These are phyloP conservation scores for Sclerospora graminicola DNA, from an alignment of 352 stramenopile species.

Conservation along the genomic window DNA sequence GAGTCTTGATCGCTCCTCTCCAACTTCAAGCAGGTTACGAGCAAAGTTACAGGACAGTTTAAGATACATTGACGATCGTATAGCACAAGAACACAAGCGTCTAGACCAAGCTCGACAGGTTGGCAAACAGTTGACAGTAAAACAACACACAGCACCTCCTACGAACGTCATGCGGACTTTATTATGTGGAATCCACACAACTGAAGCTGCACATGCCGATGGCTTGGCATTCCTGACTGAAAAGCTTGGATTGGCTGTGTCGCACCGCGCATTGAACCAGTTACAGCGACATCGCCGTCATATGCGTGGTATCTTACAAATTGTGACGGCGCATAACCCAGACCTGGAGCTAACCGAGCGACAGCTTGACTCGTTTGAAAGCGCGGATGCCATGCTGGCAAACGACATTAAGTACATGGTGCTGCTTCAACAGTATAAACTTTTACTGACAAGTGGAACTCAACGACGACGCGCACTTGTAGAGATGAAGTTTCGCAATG, in stretches of 20 bases:
- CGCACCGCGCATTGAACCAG: constrained; percentile 69
- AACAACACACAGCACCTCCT: constrained; percentile 11
- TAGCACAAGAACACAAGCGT: constrained; percentile 35
- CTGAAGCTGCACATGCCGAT: constrained; percentile 27
- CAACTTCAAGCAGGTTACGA: constrained; percentile 40
- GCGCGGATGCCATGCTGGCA: constrained; percentile 48
- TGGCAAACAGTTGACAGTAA: constrained; percentile 17
- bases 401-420: constrained; percentile 72
- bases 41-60: constrained; percentile 52
- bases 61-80: constrained; percentile 41
- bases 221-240: constrained; percentile 47
- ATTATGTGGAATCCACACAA: constrained; percentile 40
- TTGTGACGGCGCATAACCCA: constrained; percentile 67
- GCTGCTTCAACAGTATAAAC: constrained; percentile 46
- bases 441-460: constrained; percentile 27
- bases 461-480: constrained; percentile 40
- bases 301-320: constrained; percentile 67
- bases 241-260: constrained; percentile 37
- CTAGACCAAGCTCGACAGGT: constrained; percentile 21
- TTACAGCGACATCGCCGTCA: constrained; percentile 70
- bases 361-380: constrained; percentile 76
- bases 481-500: constrained; percentile 51
- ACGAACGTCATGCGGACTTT: constrained; percentile 48
- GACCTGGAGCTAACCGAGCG: constrained; percentile 72
- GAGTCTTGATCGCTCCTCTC: constrained; percentile 12